Percentiles rank a stretch among this genome's conserved stretches.
These are phyloP conservation scores for Ceriops decandra DNA, from an alignment of 345 rosid species.

Conservation along the genomic window DNA sequence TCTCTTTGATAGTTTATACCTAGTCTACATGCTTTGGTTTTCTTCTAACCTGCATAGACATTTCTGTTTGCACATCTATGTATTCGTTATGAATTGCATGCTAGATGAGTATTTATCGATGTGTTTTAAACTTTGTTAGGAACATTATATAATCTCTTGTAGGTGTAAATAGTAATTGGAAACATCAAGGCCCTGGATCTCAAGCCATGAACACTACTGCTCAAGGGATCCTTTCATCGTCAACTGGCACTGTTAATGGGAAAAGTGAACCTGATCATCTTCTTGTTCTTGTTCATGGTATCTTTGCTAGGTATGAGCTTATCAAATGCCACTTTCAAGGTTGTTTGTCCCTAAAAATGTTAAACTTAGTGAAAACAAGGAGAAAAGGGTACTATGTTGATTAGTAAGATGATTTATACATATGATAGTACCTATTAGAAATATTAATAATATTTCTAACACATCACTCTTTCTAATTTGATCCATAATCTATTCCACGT, in stretches of 20 bases:
- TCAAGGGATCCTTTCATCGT: conserved; percentile 40
- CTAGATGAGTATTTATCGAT: not conserved
- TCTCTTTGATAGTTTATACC: not conserved
- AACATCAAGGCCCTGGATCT: conserved; percentile 44
- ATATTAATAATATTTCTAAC: too few species aligned
- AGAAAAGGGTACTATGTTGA: not conserved
- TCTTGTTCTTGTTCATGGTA: conserved; percentile 97
- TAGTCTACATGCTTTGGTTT: not conserved
- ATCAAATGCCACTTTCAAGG: conserved; percentile 5
- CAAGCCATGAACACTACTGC: conserved; percentile 63
- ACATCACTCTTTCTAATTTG: not conserved
- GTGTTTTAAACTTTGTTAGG: not conserved
- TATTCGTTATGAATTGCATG: not conserved
- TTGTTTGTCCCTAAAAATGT: not conserved
- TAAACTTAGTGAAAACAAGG: not conserved
- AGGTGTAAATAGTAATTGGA: conserved; percentile 40
- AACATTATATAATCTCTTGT: not conserved
- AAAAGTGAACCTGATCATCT: conserved; percentile 82
- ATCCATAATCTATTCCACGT: not conserved
- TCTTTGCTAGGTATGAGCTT: conserved; percentile 68
- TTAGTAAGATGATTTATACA: too few species aligned
- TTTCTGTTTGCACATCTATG: too few species aligned
- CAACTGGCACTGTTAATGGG: conserved; percentile 35
- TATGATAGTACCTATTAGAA: too few species aligned
- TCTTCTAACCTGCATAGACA: not conserved